phyloP scores from a whole-genome alignment of 768 basidiomycete genomes.

The Panaeolus papilionaceus region DNA sequence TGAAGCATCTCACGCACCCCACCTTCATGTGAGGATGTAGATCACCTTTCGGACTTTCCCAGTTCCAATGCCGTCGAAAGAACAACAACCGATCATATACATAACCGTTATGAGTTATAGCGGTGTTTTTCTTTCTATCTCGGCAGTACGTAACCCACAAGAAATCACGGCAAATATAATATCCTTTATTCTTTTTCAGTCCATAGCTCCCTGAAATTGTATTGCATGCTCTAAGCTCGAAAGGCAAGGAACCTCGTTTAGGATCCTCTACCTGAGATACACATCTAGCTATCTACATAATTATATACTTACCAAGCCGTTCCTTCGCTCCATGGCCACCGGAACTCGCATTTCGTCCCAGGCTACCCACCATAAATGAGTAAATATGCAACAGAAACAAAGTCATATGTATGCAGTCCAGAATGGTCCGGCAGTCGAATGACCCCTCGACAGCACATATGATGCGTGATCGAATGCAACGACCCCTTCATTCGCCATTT shows the following conservation, averaged over 20 bases:
- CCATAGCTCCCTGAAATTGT: neutral
- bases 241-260: conserved; percentile 11
- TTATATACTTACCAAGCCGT: neutral
- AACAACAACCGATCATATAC: neutral
- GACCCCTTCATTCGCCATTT: neutral
- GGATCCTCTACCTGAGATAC: neutral
- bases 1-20: conserved; percentile 3
- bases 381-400: neutral
- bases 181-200: neutral
- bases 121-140: neutral
- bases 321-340: conserved; percentile 6
- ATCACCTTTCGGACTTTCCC: neutral
- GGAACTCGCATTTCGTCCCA: neutral
- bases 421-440: neutral
- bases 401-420: neutral
- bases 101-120: neutral
- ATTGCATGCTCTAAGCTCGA: neutral
- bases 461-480: conserved; percentile 4
- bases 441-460: neutral
- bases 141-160: neutral
- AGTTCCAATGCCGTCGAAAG: neutral
- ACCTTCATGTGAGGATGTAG: neutral
- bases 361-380: neutral
- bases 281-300: neutral
- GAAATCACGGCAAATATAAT: neutral